Percentiles rank a stretch among this genome's conserved stretches.
These are phyloP conservation scores for Hypoxylon sp. DNA, from an alignment of 2,329 filamentous ascomycete species.

Conservation along the genomic window DNA sequence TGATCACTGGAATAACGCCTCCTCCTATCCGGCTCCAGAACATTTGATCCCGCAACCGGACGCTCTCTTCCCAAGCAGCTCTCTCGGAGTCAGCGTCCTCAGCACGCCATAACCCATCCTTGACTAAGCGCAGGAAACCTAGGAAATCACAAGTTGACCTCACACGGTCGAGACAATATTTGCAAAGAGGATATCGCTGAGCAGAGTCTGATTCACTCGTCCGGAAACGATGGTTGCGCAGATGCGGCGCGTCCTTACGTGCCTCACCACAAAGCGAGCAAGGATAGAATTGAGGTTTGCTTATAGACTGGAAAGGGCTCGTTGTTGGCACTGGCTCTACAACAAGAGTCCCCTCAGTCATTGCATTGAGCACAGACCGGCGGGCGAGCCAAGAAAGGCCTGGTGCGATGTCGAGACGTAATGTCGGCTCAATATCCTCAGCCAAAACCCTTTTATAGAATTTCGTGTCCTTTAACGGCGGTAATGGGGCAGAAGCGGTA, in stretches of 20 bases:
- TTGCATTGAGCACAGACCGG: slow-evolving; percentile 84
- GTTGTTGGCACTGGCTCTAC: slow-evolving; percentile 86
- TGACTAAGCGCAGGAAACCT: slow-evolving; percentile 90
- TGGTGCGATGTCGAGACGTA: slow-evolving; percentile 89
- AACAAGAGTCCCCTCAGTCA: slow-evolving; percentile 87
- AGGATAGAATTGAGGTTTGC: slow-evolving; percentile 71
- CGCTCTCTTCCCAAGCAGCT: slow-evolving; percentile 94
- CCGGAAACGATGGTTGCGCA: slow-evolving; percentile 88
- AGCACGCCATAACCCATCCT: slow-evolving; percentile 91
- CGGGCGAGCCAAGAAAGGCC: slow-evolving; percentile 94
- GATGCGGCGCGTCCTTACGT: slow-evolving; percentile 77
- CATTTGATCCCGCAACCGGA: slow-evolving; percentile 91
- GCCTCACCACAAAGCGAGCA: slow-evolving; percentile 93
- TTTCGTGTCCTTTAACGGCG: slow-evolving; percentile 86
- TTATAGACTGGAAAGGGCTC: slow-evolving; percentile 64
- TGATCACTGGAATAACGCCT: slow-evolving; percentile 81
- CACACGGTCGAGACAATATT: slow-evolving; percentile 86
- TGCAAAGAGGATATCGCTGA: slow-evolving; percentile 90
- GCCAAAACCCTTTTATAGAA: slow-evolving; percentile 92
- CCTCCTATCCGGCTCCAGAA: slow-evolving; percentile 96
- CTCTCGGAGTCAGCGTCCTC: slow-evolving; percentile 88
- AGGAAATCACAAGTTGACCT: slow-evolving; percentile 93
- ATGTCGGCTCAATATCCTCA: slow-evolving; percentile 95
- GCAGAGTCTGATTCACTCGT: slow-evolving; percentile 89
- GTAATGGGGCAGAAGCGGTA: slow-evolving; percentile 59